phyloP scores from a whole-genome alignment of 306 rosid genomes.

The Erythrophleum fordii region DNA sequence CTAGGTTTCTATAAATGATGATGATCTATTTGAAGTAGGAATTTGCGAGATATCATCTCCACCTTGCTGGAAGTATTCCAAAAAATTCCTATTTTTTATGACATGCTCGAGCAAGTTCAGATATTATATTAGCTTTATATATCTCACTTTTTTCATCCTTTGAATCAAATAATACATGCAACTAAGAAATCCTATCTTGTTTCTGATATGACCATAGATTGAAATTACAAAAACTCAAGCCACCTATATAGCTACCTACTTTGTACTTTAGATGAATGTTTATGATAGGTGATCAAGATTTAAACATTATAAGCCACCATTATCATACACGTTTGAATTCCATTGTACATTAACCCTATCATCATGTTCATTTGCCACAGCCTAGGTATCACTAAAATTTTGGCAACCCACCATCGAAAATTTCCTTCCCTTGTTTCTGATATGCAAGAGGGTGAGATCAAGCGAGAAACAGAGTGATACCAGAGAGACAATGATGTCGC shows the following conservation, averaged over 20 bases:
- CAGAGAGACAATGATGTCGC: too few relatives aligned
- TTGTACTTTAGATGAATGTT: neutral
- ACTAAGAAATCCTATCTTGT: neutral
- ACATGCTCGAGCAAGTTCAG: neutral
- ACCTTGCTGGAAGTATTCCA: neutral
- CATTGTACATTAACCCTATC: neutral
- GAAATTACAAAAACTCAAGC: neutral
- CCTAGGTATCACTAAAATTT: neutral
- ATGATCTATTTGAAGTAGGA: neutral
- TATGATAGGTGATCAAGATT: neutral
- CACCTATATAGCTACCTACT: neutral
- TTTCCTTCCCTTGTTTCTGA: too few relatives aligned
- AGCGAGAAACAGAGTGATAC: too few relatives aligned
- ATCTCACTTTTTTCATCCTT: neutral
- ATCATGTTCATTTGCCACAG: constrained; percentile 6
- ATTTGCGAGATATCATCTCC: neutral
- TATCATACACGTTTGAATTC: neutral
- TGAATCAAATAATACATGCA: neutral
- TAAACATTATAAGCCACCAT: neutral
- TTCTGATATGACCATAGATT: neutral
- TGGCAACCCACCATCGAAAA: too few relatives aligned
- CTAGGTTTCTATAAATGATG: neutral
- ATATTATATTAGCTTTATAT: neutral
- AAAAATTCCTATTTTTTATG: neutral
- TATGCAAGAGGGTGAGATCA: too few relatives aligned